A percentile compares a stretch with the other conserved stretches of the same genome.
These are phyloP conservation scores for Yamadazyma ubonensis DNA, from an alignment of 805 yeast genomes.

Conservation along the genomic window DNA sequence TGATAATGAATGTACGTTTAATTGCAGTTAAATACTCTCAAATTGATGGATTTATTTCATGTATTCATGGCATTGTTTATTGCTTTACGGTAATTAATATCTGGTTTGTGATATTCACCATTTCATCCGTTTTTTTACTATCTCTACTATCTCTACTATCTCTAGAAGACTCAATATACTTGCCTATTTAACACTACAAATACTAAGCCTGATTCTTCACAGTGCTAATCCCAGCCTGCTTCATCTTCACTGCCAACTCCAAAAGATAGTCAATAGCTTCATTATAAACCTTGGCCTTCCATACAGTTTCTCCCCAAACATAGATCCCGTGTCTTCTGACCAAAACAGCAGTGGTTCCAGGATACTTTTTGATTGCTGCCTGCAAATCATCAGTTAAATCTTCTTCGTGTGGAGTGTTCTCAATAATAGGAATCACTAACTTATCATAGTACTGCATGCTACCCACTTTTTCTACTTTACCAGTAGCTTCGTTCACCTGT, in stretches of 20 bases:
- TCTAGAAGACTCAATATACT: no score
- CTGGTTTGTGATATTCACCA: no score
- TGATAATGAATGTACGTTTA: conserved; percentile 3
- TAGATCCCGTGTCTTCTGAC: conserved; percentile 93
- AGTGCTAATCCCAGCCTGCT: conserved; percentile 61
- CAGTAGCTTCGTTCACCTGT: conserved; percentile 25
- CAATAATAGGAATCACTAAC: conserved; percentile 83
- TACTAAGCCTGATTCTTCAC: conserved; percentile 19
- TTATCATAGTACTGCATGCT: conserved; percentile 71
- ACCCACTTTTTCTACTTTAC: conserved; percentile 57
- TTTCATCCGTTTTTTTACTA: no score
- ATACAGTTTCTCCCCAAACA: conserved; percentile 92
- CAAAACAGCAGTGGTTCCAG: conserved; percentile 78
- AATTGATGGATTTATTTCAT: no score
- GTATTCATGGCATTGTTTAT: no score
- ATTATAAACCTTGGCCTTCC: conserved; percentile 91
- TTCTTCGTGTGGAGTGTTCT: conserved; percentile 86
- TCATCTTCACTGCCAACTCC: conserved; percentile 83
- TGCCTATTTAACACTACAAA: no score
- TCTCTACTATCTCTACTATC: no score
- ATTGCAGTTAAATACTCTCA: background rate
- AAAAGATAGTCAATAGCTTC: conserved; percentile 90
- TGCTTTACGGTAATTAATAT: no score
- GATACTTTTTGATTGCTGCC: conserved; percentile 64
- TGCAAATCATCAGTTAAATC: conserved; percentile 68